These are phyloP conservation scores for Coemansia sp. DNA, from an alignment of 192 early-diverging fungal genomes.

Conservation along the genomic window DNA sequence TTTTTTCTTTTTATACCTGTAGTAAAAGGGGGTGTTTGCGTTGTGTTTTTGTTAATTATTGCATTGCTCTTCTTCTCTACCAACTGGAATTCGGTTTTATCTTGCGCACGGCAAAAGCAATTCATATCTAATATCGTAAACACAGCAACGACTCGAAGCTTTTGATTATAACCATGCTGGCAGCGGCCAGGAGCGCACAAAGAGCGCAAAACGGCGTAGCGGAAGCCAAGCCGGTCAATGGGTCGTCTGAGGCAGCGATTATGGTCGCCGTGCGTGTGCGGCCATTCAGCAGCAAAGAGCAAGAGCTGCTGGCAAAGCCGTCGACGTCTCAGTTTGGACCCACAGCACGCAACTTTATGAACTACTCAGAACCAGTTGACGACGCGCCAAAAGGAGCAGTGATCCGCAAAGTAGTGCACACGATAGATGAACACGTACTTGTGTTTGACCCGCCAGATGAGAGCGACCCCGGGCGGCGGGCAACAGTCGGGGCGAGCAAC, in stretches of 20 bases:
- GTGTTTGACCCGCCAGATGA: conserved; percentile 75
- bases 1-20: neutral
- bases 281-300: conserved; percentile 59
- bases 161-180: conserved; percentile 2
- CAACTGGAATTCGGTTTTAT: neutral
- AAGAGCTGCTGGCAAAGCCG: conserved; percentile 40
- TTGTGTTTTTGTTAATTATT: too few relatives aligned
- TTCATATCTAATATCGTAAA: neutral
- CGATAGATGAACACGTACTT: conserved; percentile 65
- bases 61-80: too few relatives aligned
- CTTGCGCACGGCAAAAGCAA: neutral
- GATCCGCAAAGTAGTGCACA: conserved; percentile 61
- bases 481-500: conserved; percentile 56
- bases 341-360: conserved; percentile 44
- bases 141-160: neutral
- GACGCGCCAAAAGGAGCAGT: conserved; percentile 1
- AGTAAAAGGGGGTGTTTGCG: too few relatives aligned
- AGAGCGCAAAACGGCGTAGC: neutral
- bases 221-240: neutral
- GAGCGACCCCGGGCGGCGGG: conserved; percentile 42
- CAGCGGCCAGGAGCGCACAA: conserved; percentile 7
- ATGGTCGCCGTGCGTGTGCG: conserved; percentile 60
- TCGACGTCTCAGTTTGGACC: conserved; percentile 50
- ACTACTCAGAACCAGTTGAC: conserved; percentile 36
- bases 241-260: conserved; percentile 40